Base-by-base conservation (phyloP, 805 yeast genomes). In the Scheffersomyces coipomensis region DNA sequence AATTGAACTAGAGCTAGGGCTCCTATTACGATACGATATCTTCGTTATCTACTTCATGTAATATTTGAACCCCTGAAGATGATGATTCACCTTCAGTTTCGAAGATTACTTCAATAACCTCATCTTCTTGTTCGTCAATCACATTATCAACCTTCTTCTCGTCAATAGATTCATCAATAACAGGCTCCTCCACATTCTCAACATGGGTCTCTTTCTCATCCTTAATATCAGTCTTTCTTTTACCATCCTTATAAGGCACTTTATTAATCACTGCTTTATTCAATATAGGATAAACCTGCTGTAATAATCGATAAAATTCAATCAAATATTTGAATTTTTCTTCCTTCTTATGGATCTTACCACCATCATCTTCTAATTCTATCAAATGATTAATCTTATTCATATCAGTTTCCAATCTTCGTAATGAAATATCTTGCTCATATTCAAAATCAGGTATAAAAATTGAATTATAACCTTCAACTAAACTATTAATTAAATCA, bases 401-500 rank as follows among this genome's bases (percentile, higher is more conserved):
- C n/a, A n/a, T n/a, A n/a, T n/a, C n/a, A 12, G 18, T 15, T 22
- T 31, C 43, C 2, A 10, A 4, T 5, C 6, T 13, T 10, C 25
- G 11, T 13, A 32, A 23, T 6, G 32, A 19, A 10, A 29, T 33
- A 9, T 29, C 15, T 3, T 37, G 36, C 6, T 33, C 19, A 16
- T 5, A 27, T n/a, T 30, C 35, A 4, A 38, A 23, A 5, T 15
- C 21, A 15, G 16, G 16, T 19, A n/a, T 18, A 19, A 38, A 21
- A 17, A 3, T 22, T 9, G 24, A 27, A 21, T 40, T 38, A 26
- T 52, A 46, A 27, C 38, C 34, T 7, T 32, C 34, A 22, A 29
- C 30, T 35, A 49, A 40, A 10, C 36, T 29, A 13, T 39, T 35
- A 10, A 47, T 39, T 30, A 43, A 38, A 18, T 37, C 44, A 3